A percentile compares a stretch with the other conserved stretches of the same genome.
These are phyloP conservation scores for Styphnolobium japonicum DNA, from an alignment of 306 rosid species.

Conservation along the genomic window DNA sequence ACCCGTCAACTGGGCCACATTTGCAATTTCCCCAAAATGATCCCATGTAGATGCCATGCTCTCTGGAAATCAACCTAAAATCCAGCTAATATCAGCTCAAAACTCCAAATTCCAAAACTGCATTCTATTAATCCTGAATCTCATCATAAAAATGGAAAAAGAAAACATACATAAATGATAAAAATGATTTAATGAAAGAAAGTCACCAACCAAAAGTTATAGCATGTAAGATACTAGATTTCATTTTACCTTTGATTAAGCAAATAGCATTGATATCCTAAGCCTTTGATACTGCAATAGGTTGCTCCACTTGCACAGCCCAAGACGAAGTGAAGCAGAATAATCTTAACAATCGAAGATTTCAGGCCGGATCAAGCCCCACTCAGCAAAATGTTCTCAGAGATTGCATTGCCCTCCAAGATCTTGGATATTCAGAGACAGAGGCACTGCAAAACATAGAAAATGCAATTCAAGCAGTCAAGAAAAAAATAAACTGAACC, in stretches of 20 bases:
- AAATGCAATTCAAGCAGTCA: slow-evolving; percentile 20
- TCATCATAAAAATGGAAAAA: neutral
- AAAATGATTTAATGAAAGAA: neutral
- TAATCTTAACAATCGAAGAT: neutral
- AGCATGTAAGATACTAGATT: neutral
- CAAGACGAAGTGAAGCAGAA: neutral
- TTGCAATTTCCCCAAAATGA: slow-evolving; percentile 79
- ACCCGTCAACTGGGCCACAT: slow-evolving; percentile 83
- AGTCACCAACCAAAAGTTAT: no score
- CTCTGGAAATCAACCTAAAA: slow-evolving; percentile 33
- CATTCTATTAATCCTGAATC: neutral
- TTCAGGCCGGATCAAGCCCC: slow-evolving; percentile 47
- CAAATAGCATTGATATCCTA: neutral
- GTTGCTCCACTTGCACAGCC: neutral
- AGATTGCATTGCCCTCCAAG: slow-evolving; percentile 32
- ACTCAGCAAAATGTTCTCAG: slow-evolving; percentile 14
- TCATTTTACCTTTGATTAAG: slow-evolving; percentile 19
- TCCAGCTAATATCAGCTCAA: neutral
- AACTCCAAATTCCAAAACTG: neutral
- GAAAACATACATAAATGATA: no score
- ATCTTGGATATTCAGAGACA: slow-evolving; percentile 44
- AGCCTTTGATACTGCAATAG: neutral
- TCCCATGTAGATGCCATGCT: slow-evolving; percentile 77
- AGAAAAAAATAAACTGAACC: neutral
- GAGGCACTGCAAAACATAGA: slow-evolving; percentile 20